These are phyloP conservation scores for Ceratocystis huliohia DNA, from an alignment of 2,329 filamentous ascomycete species.

Conservation along the genomic window DNA sequence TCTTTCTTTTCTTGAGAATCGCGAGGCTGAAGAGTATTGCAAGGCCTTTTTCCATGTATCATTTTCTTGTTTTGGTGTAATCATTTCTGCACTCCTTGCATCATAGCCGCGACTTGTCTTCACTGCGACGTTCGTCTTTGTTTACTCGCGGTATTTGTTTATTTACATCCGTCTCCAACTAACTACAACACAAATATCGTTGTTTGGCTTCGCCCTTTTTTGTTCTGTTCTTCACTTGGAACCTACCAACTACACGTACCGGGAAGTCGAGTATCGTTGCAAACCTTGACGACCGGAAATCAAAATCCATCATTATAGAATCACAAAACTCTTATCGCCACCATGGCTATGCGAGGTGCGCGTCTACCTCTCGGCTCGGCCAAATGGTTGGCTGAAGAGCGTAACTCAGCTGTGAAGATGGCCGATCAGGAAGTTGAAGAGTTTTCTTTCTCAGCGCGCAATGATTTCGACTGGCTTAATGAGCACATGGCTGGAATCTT, in stretches of 20 bases:
- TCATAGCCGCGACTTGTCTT: neutral
- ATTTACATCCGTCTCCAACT: conserved; percentile 7
- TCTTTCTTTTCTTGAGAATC: too few relatives aligned
- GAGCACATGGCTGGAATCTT: conserved; percentile 97
- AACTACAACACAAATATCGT: neutral
- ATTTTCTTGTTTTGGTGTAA: neutral
- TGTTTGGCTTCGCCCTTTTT: too few relatives aligned
- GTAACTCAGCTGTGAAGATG: conserved; percentile 62
- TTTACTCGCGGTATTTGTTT: conserved; percentile 4
- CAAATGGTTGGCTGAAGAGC: conserved; percentile 76
- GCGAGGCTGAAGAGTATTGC: too few relatives aligned
- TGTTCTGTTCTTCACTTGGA: too few relatives aligned
- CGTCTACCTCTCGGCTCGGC: conserved; percentile 64
- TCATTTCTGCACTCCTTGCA: neutral
- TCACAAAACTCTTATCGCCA: conserved; percentile 19
- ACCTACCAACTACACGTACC: too few relatives aligned
- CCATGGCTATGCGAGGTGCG: conserved; percentile 39
- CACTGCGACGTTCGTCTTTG: neutral
- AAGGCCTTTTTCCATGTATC: neutral
- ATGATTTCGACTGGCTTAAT: conserved; percentile 96
- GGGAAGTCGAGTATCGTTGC: too few relatives aligned
- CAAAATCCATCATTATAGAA: neutral
- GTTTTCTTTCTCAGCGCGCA: conserved; percentile 79
- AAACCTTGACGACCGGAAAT: too few relatives aligned
- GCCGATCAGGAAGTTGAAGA: conserved; percentile 77